Conservation (phyloP, 108 stramenopile species). For the Tribonema minus region DNA sequence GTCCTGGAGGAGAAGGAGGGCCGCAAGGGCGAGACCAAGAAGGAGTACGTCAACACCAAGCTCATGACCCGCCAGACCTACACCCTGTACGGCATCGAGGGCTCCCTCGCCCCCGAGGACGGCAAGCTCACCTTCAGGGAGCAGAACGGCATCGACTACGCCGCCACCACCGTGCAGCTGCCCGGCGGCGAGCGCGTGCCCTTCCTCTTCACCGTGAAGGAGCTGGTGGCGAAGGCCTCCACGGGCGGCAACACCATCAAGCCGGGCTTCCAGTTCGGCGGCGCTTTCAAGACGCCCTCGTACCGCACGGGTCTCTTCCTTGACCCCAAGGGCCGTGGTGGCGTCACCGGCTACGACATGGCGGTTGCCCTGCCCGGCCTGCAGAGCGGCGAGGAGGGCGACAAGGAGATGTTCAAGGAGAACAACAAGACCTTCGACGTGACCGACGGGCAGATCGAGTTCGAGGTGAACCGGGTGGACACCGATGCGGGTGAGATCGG, state of each 20-base stretch:
- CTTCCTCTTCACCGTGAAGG: slow-evolving; percentile 97
- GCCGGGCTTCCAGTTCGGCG: slow-evolving; percentile 96
- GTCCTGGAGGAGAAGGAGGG: slow-evolving; percentile 75
- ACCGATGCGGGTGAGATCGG: slow-evolving; percentile 85
- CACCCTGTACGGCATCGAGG: slow-evolving; percentile 92
- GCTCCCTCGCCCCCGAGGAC: slow-evolving; percentile 58
- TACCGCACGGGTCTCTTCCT: slow-evolving; percentile 98
- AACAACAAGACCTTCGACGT: slow-evolving; percentile 97
- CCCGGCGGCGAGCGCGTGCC: slow-evolving; percentile 96
- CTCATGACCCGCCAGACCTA: slow-evolving; percentile 98
- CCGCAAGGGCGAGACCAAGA: slow-evolving; percentile 79
- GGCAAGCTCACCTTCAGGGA: slow-evolving; percentile 83
- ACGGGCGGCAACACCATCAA: slow-evolving; percentile 79
- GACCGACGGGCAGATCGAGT: slow-evolving; percentile 87
- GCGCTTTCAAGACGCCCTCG: slow-evolving; percentile 87
- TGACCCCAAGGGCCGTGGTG: slow-evolving; percentile 98
- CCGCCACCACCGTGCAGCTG: slow-evolving; percentile 90
- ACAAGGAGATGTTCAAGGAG: slow-evolving; percentile 91
- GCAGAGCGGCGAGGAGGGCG: slow-evolving; percentile 90
- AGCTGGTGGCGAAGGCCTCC: slow-evolving; percentile 87
- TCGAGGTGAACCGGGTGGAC: slow-evolving; percentile 97
- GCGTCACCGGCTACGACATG: slow-evolving; percentile 95
- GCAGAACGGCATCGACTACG: slow-evolving; percentile 97
- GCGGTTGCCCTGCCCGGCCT: slow-evolving; percentile 94
- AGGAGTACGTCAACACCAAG: slow-evolving; percentile 92